Evolutionary conservation across 2,329 filamentous ascomycete species (phyloP), one percentile per base, ranked within the genome.

Genomic region (Drechslerella stenobrocha): DNA sequence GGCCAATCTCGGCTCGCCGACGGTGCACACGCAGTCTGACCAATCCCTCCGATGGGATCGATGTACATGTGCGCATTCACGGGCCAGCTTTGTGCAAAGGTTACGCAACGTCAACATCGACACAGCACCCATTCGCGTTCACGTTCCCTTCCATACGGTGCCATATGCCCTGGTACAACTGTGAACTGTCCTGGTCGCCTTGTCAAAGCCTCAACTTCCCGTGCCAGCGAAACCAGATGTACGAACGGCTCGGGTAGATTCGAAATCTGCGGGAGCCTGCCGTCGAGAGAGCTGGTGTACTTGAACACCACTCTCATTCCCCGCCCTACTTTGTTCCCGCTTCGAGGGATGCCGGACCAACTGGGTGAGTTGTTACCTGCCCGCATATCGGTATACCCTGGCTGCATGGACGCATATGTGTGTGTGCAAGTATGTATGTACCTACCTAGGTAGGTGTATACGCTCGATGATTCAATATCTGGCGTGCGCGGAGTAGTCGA

Each of bases 151-250:
- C 37, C 37, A 18, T 42, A n/a, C 15, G 15, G 4, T 18, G 8
- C 6, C 37, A 42, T 42, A 9, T 42, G 37, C 37, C 37, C 37
- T 42, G 13, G 37, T 20, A 20, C 37, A 18, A 42, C 22, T 37
- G 34, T 37, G 34, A 37, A 37, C 8, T 37, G 34, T 46, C 15
- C 28, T 46, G n/a, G 35, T 59, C 63, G 63, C 63, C 63, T 67
- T 55, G 51, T 60, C 8, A 67, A 26, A 42, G 52, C 58, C 50
- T 7, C 46, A 23, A 18, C 50, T 46, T 59, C 55, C 63, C 63
- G 63, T 67, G 63, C 63, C 63, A 67, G 44, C 63, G 32, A 67
- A 28, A 50, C 50, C 40, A 22, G 20, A 30, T 30, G 28, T 30
- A 32, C 42, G 34, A 51, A 50, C 35, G 47, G 42, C 61, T 53